phyloP scores from a whole-genome alignment of 1,284 basidiomycete species.

The Caloboletus inedulis region DNA sequence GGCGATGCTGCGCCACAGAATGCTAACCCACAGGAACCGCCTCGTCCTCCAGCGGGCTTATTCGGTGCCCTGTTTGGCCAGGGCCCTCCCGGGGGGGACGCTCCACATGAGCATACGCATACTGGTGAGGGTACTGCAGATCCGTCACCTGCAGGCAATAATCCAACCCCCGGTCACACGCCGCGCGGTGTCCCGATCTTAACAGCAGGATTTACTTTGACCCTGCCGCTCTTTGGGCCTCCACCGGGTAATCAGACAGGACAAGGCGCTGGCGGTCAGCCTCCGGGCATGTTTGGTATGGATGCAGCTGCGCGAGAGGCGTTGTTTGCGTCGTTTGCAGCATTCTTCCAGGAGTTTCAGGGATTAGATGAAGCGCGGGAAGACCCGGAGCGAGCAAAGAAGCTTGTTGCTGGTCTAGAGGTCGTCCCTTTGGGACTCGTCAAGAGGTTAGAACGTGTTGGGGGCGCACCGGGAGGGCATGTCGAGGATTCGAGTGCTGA shows the following conservation, averaged over 20 bases:
- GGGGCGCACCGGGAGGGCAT: slow-evolving; percentile 40
- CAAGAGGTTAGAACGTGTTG: slow-evolving; percentile 60
- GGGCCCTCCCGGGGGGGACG: slow-evolving; percentile 12
- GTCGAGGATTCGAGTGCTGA: slow-evolving; percentile 39
- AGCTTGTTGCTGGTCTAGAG: slow-evolving; percentile 60
- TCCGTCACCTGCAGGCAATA: slow-evolving; percentile 20
- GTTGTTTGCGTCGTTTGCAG: slow-evolving; percentile 27
- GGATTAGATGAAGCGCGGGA: slow-evolving; percentile 46
- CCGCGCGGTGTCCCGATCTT: slow-evolving; percentile 25
- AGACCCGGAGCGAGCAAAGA: slow-evolving; percentile 62
- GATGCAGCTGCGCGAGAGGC: slow-evolving; percentile 28
- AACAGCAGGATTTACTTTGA: slow-evolving; percentile 32
- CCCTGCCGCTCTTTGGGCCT: slow-evolving; percentile 30
- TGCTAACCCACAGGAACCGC: slow-evolving; percentile 18
- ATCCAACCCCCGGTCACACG: slow-evolving; percentile 22
- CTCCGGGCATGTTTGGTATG: slow-evolving; percentile 11
- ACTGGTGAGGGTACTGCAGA: slow-evolving; percentile 29
- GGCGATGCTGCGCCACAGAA: slow-evolving; percentile 16
- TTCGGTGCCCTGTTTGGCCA: slow-evolving; percentile 30
- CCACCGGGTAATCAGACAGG: slow-evolving; percentile 7
- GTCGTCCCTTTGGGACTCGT: slow-evolving; percentile 63
- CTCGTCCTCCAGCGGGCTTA: slow-evolving; percentile 17
- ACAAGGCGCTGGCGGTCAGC: slow-evolving; percentile 1
- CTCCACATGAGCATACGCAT: slow-evolving; percentile 22
- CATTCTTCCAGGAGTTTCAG: slow-evolving; percentile 33